Percentiles rank a stretch among this genome's conserved stretches.
phyloP scores from a whole-genome alignment of 768 basidiomycete genomes.

The Psilocybe sp. region DNA sequence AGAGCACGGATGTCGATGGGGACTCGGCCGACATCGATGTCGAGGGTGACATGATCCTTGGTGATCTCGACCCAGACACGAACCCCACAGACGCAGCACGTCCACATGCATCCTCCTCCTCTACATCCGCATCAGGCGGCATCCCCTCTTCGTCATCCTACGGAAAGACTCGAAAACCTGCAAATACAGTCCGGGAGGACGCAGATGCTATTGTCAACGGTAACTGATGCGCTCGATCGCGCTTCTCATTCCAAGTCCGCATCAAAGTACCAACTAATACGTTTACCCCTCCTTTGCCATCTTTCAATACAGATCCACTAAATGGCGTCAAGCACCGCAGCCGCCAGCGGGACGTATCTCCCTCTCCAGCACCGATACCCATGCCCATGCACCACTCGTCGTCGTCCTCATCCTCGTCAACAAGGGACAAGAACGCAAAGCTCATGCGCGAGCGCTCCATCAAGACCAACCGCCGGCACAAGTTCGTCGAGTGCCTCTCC shows the following conservation, averaged over 20 bases:
- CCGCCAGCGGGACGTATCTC: slow-evolving; percentile 28
- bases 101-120: no score
- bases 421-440: slow-evolving; percentile 51
- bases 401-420: slow-evolving; percentile 21
- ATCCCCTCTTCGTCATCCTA: slow-evolving; percentile 25
- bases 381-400: slow-evolving; percentile 18
- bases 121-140: slow-evolving; percentile 9
- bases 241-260: no score
- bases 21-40: slow-evolving; percentile 57
- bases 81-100: slow-evolving; percentile 19
- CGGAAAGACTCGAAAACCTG: slow-evolving; percentile 41
- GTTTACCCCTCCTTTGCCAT: slow-evolving; percentile 19
- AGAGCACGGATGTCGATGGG: slow-evolving; percentile 16
- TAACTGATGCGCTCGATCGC: slow-evolving; percentile 26
- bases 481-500: slow-evolving; percentile 78
- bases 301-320: slow-evolving; percentile 50
- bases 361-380: slow-evolving; percentile 25
- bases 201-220: slow-evolving; percentile 77
- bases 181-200: slow-evolving; percentile 58
- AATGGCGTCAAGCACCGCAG: slow-evolving; percentile 46
- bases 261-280: not conserved
- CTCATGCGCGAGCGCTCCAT: slow-evolving; percentile 74
- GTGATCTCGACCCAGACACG: slow-evolving; percentile 66
- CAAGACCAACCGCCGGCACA: slow-evolving; percentile 71
- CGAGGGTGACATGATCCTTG: slow-evolving; percentile 75